A percentile compares a stretch with the other conserved stretches of the same genome.
phyloP scores from a whole-genome alignment of 2,329 filamentous ascomycete species.

The Arthrinium puccinioides region DNA sequence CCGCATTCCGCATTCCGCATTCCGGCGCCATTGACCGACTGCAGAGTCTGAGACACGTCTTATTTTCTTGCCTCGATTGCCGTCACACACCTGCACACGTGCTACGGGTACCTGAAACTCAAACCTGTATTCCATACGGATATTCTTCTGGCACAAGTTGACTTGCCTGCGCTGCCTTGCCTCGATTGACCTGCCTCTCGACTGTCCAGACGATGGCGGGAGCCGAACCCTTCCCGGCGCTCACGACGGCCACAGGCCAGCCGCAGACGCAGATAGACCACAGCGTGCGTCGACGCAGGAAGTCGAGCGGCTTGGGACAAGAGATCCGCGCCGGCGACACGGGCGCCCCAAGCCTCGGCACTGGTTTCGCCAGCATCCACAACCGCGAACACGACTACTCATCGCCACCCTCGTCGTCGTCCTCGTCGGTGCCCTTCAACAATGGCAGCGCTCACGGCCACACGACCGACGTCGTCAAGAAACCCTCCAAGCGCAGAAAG shows the following conservation, averaged over 20 bases:
- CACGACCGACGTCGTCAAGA: constrained; percentile 25
- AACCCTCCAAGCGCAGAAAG: constrained; percentile 47
- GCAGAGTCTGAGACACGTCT: too few species aligned
- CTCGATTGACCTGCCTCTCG: too few species aligned
- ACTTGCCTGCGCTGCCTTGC: background rate
- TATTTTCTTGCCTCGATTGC: too few species aligned
- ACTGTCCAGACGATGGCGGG: constrained; percentile 27
- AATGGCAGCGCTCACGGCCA: constrained; percentile 14
- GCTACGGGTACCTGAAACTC: too few species aligned
- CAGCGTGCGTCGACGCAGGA: constrained; percentile 40
- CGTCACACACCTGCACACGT: too few species aligned
- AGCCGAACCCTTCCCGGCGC: constrained; percentile 48
- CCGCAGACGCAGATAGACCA: constrained; percentile 30
- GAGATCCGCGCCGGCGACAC: constrained; percentile 49
- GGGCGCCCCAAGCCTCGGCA: constrained; percentile 46
- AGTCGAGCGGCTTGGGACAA: constrained; percentile 47
- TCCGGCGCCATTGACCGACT: too few species aligned
- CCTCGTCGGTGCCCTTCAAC: constrained; percentile 8
- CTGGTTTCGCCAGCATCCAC: constrained; percentile 40
- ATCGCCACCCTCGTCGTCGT: constrained; percentile 14
- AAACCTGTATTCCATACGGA: too few species aligned
- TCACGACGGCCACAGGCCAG: constrained; percentile 44
- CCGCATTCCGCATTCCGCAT: too few species aligned
- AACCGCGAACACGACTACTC: too few species aligned
- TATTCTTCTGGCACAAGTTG: too few species aligned